Conservation (phyloP, 1,284 basidiomycete genomes). For the Rhodotorula sp. region DNA sequence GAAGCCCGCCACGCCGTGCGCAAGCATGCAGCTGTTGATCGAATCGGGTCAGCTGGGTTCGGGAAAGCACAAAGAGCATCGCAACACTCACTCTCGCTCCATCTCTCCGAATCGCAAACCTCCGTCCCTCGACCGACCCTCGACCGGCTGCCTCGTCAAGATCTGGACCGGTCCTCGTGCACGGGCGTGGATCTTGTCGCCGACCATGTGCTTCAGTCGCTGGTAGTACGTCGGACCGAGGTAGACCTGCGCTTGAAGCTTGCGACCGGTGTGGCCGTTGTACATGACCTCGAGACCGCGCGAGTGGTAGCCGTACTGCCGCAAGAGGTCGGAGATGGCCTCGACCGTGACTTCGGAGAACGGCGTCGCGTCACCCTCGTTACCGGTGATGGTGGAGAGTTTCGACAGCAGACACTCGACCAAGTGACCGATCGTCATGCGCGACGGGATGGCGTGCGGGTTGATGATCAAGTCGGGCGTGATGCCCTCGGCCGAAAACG, state of each 20-base stretch:
- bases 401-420: slow-evolving; percentile 97
- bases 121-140: slow-evolving; percentile 97
- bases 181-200: slow-evolving; percentile 98
- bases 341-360: slow-evolving; percentile 98
- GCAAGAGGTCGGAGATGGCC: slow-evolving; percentile 78
- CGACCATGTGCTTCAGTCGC: slow-evolving; percentile 99
- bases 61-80: not conserved
- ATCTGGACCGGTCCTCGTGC: slow-evolving; percentile 98
- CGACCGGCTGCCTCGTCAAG: slow-evolving; percentile 96
- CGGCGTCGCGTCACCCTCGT: slow-evolving; percentile 96
- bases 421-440: slow-evolving; percentile 99
- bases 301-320: slow-evolving; percentile 85
- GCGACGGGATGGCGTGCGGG: slow-evolving; percentile 97
- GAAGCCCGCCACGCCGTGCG: slow-evolving; percentile 97
- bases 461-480: slow-evolving; percentile 98
- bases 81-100: slow-evolving; percentile 59
- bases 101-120: slow-evolving; percentile 99
- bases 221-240: slow-evolving; percentile 99
- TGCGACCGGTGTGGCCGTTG: slow-evolving; percentile 92
- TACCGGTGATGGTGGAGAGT: slow-evolving; percentile 90
- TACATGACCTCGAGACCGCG: slow-evolving; percentile 97
- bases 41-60: not conserved
- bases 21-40: slow-evolving; percentile 95
- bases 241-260: slow-evolving; percentile 96
- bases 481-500: slow-evolving; percentile 94